Evolutionary conservation across 306 rosid species (phyloP).

Genomic region (Prunus mongolica): DNA sequence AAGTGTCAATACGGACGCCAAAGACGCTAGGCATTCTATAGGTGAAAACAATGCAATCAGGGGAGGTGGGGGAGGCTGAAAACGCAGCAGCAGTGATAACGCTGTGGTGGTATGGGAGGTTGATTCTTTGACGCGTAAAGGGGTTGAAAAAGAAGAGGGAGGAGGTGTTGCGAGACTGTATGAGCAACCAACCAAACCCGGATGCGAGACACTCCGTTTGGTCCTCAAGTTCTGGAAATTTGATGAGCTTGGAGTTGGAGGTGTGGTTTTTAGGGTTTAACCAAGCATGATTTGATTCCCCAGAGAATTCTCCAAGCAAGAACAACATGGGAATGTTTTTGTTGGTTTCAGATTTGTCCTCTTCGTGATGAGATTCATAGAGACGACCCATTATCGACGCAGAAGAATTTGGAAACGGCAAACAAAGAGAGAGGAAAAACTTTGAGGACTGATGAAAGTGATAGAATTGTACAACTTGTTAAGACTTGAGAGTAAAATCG

Average conservation of each 20-base stretch:
- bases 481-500: too few species aligned
- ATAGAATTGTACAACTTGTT: too few species aligned
- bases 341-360: neutral
- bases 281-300: neutral
- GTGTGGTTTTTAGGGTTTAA: neutral
- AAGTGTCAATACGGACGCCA: neutral
- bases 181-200: neutral
- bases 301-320: neutral
- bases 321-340: neutral
- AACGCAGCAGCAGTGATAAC: neutral
- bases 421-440: neutral
- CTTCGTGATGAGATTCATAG: neutral
- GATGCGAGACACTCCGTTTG: neutral
- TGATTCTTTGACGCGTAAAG: neutral
- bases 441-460: neutral
- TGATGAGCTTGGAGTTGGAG: neutral
- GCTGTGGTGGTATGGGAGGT: neutral
- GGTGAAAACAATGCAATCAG: neutral
- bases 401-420: neutral
- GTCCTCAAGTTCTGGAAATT: neutral
- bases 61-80: neutral
- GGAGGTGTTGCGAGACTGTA: neutral
- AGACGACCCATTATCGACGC: neutral
- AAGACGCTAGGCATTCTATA: neutral
- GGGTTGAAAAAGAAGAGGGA: conserved; percentile 6